Evolutionary conservation across 179 eudicot species (phyloP).

Genomic region (Drosera spatulata): DNA sequence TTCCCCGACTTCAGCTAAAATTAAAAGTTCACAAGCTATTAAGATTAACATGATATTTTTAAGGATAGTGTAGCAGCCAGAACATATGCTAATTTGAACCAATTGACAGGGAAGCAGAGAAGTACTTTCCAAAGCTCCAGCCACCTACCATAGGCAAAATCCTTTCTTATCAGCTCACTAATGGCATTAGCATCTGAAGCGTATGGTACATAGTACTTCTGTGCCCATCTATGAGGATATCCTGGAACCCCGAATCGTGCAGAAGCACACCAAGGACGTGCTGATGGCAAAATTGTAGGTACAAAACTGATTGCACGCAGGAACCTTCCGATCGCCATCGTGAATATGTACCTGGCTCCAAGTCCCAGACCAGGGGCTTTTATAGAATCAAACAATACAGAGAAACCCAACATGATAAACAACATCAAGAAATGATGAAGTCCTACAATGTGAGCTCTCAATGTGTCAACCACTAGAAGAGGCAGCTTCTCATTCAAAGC

Average conservation of each 20-base stretch:
- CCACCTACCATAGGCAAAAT: constrained; percentile 65
- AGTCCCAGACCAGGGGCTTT: constrained; percentile 98
- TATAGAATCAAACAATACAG: constrained; percentile 75
- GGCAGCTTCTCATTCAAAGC: constrained; percentile 88
- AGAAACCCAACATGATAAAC: constrained; percentile 86
- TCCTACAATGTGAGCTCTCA: constrained; percentile 83
- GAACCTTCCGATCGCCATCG: constrained; percentile 88
- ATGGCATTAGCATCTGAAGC: constrained; percentile 66
- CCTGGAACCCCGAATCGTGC: constrained; percentile 62
- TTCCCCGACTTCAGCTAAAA: constrained; percentile 40
- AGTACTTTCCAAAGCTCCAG: background rate
- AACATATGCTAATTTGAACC: background rate
- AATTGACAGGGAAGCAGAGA: background rate
- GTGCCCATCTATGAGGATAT: constrained; percentile 92
- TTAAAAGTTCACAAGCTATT: background rate
- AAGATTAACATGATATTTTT: background rate
- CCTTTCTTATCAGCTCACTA: constrained; percentile 46
- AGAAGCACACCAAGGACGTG: constrained; percentile 97
- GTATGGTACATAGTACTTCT: constrained; percentile 87
- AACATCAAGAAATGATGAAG: constrained; percentile 93
- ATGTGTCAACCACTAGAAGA: constrained; percentile 46
- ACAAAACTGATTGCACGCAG: constrained; percentile 71
- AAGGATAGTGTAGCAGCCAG: background rate
- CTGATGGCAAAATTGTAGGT: constrained; percentile 83
- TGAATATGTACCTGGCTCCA: constrained; percentile 91